Conservation (phyloP, 78 protist genomes). For the Dictyostelium capitatum region DNA sequence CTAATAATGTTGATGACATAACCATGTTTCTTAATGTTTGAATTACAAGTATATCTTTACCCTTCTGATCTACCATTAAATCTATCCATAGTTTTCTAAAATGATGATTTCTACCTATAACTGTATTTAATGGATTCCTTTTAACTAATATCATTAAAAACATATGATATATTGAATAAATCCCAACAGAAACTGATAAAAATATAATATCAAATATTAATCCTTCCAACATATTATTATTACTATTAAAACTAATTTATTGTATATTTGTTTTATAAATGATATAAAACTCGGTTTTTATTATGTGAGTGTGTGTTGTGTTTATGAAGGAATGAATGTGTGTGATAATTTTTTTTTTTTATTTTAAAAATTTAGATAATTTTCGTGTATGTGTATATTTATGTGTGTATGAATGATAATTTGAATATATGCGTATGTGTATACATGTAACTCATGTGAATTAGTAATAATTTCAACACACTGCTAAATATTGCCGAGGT, state of each 20-base stretch:
- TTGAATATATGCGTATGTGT: too few relatives aligned
- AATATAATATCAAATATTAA: constrained; percentile 69
- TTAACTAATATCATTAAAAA: constrained; percentile 5
- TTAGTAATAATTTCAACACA: too few relatives aligned
- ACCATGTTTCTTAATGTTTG: constrained; percentile 55
- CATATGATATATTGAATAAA: constrained; percentile 34
- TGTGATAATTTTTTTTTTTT: too few relatives aligned
- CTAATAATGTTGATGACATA: constrained; percentile 58
- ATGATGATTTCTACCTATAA: constrained; percentile 63
- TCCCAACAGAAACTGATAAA: not conserved
- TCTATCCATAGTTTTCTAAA: constrained; percentile 33
- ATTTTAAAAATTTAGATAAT: too few relatives aligned
- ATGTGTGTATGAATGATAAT: too few relatives aligned
- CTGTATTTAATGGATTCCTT: constrained; percentile 1
- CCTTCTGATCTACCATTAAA: constrained; percentile 28
- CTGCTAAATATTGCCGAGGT: too few relatives aligned
- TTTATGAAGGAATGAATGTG: too few relatives aligned
- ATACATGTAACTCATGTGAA: too few relatives aligned
- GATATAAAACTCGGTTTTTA: too few relatives aligned
- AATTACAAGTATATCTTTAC: constrained; percentile 49
- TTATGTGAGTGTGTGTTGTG: too few relatives aligned
- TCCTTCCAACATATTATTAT: constrained; percentile 50
- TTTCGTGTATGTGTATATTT: too few relatives aligned
- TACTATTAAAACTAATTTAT: not conserved
- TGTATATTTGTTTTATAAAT: too few relatives aligned